Evolutionary conservation across 164 flowering plant genomes (phyloP).

Genomic region (Tetrastigma voinierianum): DNA sequence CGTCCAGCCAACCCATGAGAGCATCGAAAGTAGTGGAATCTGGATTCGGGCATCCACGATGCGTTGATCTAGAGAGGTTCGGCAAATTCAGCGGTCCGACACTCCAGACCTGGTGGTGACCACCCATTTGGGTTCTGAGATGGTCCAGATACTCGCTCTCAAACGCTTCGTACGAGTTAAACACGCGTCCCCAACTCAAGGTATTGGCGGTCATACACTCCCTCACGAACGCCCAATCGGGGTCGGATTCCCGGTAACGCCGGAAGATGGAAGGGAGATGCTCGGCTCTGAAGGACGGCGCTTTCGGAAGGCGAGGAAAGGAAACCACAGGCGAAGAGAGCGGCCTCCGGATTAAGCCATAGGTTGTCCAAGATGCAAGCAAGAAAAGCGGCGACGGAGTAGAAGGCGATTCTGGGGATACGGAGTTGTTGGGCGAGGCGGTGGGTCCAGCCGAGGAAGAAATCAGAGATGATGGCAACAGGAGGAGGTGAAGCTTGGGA

Average conservation of each 20-base stretch:
- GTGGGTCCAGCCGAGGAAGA: slow-evolving; percentile 60
- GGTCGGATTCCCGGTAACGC: slow-evolving; percentile 25
- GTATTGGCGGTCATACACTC: slow-evolving; percentile 27
- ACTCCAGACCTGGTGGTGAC: slow-evolving; percentile 30
- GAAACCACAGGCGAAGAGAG: slow-evolving; percentile 8
- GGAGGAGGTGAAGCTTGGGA: slow-evolving; percentile 59
- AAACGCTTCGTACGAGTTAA: slow-evolving; percentile 35
- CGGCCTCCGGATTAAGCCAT: slow-evolving; percentile 8
- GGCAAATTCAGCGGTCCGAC: slow-evolving; percentile 42
- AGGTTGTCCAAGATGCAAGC: slow-evolving; percentile 6
- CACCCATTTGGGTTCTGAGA: slow-evolving; percentile 4
- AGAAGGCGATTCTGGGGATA: slow-evolving; percentile 42
- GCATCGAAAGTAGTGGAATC: neutral
- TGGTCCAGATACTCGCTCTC: slow-evolving; percentile 25
- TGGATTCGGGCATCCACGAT: slow-evolving; percentile 5
- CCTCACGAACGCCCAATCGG: slow-evolving; percentile 25
- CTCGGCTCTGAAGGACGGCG: slow-evolving; percentile 29
- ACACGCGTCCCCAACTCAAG: slow-evolving; percentile 35
- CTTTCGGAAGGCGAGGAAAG: slow-evolving; percentile 29
- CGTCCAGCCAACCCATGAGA: slow-evolving; percentile 33
- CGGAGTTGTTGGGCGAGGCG: slow-evolving; percentile 27
- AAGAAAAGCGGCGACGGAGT: slow-evolving; percentile 22
- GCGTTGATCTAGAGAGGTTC: neutral
- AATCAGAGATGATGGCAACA: slow-evolving; percentile 48
- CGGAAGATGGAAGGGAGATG: slow-evolving; percentile 36